Percentiles rank a stretch among this genome's conserved stretches.
Conservation (phyloP, 208 protist genomes). For the Leishmania amazonensis region DNA sequence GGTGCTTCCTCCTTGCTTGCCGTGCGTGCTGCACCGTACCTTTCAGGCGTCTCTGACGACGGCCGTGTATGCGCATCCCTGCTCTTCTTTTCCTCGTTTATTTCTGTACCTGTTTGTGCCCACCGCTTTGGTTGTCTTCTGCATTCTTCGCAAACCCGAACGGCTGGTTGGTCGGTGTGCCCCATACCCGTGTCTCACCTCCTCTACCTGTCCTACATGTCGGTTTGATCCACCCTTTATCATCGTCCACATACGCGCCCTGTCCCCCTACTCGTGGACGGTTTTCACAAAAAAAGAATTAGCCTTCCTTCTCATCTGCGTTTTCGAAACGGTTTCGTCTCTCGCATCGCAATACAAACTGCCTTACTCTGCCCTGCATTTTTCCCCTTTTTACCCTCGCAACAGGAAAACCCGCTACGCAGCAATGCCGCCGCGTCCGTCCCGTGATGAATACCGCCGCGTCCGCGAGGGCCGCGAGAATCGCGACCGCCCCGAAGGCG, state of each 20-base stretch:
- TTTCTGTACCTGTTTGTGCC: neutral
- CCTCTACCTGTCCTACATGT: too few species aligned
- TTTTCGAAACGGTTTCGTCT: neutral
- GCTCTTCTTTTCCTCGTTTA: neutral
- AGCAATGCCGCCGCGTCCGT: constrained; percentile 54
- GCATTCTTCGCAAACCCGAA: neutral
- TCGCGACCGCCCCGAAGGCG: constrained; percentile 60
- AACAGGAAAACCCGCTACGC: neutral
- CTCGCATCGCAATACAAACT: constrained; percentile 1
- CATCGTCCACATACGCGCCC: neutral
- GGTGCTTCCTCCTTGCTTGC: neutral
- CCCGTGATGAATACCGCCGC: constrained; percentile 78
- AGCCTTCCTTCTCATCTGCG: neutral
- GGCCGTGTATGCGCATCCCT: neutral
- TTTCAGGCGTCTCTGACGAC: neutral
- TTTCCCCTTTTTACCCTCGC: neutral
- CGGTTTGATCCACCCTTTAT: too few species aligned
- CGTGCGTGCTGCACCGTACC: neutral
- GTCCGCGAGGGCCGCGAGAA: constrained; percentile 49
- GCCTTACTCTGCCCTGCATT: neutral
- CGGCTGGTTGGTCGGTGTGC: neutral
- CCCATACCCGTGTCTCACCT: neutral
- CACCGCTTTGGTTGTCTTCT: neutral
- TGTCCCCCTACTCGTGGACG: neutral
- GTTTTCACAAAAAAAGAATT: constrained; percentile 12